phyloP scores from a whole-genome alignment of 2,329 filamentous ascomycete genomes.

The Thermothelomyces thermophilus region DNA sequence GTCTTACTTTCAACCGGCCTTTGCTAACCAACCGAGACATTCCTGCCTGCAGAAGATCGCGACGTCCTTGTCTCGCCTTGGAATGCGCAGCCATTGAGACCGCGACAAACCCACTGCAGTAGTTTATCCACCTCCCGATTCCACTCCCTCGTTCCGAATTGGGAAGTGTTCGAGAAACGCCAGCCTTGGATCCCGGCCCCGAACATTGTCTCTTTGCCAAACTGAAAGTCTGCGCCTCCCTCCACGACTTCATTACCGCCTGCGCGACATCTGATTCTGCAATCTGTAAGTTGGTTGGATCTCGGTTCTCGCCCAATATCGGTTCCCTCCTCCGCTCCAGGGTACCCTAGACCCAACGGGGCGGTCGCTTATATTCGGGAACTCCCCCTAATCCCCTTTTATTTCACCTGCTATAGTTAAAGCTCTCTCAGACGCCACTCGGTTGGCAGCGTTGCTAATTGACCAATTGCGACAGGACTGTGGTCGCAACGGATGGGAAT shows the following conservation, averaged over 20 bases:
- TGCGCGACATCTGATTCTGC: background rate
- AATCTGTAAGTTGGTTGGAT: background rate
- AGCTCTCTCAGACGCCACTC: background rate
- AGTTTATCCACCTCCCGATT: constrained; percentile 3
- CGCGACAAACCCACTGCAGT: background rate
- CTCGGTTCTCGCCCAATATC: constrained; percentile 2
- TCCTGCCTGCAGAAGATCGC: background rate
- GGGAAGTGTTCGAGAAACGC: background rate
- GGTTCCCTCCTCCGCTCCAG: constrained; percentile 1
- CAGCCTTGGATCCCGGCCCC: background rate
- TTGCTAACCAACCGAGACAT: background rate
- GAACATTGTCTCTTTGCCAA: background rate
- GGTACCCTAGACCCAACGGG: background rate
- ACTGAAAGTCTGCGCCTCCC: background rate
- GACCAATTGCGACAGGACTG: constrained; percentile 9
- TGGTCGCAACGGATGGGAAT: constrained; percentile 2
- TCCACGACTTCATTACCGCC: background rate
- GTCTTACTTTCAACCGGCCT: background rate
- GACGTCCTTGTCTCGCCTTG: background rate
- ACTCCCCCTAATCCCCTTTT: background rate
- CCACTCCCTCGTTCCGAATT: constrained; percentile 4
- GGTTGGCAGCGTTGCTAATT: constrained; percentile 11
- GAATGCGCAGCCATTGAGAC: background rate
- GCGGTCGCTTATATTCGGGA: constrained; percentile 4
- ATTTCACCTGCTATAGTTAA: constrained; percentile 21